Base-by-base conservation (phyloP, 1,284 basidiomycete genomes). In the Volvariella surrecta region DNA sequence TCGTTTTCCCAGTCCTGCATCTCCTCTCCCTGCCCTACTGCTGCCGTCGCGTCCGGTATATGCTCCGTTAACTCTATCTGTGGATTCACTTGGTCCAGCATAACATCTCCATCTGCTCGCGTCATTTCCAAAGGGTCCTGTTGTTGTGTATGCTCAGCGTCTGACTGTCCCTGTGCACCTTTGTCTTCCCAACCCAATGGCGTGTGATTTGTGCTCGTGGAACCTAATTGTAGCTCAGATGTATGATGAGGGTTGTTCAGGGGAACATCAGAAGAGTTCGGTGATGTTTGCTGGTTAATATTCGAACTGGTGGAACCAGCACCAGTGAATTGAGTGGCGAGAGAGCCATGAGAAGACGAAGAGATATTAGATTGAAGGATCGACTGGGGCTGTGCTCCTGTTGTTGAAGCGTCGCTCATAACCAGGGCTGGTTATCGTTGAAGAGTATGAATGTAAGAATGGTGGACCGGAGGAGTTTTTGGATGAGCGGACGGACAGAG, bases 11-110 rank as follows among this genome's bases (percentile, higher is more conserved):
- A 70, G n/a, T 68, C 67, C 46, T 62, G 61, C 16, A 55, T 52
- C 32, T 66, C 67, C 35, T 63, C 61, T 20, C 51, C 48, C 37
- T 51, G 52, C 47, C 56, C 40, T 32, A 50, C 52, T 38, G 51
- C 45, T 24, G 56, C 51, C 41, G 53, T 55, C 10, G 54, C 47
- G 21, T 63, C 67, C 16, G 63, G 54, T 20, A 58, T 55, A 43
- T 66, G 64, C 48, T 68, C 67, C 30, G 67, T 48, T 35, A 67
- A 54, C 40, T 67, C 64, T 46, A 67, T 64, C 51, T 67, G 61
- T 21, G 56, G 57, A 48, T 63, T 64, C 15, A 58, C 55, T 21
- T 55, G 51, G 18, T 57, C 54, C 15, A 62, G 48, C 16, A 54
- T 44, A 31, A 53, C 48, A 42, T 62, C 60, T 15, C 50, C 58